A percentile compares a stretch with the other conserved stretches of the same genome.
phyloP scores from a whole-genome alignment of 179 eudicot genomes.

The Silene noctiflora region DNA sequence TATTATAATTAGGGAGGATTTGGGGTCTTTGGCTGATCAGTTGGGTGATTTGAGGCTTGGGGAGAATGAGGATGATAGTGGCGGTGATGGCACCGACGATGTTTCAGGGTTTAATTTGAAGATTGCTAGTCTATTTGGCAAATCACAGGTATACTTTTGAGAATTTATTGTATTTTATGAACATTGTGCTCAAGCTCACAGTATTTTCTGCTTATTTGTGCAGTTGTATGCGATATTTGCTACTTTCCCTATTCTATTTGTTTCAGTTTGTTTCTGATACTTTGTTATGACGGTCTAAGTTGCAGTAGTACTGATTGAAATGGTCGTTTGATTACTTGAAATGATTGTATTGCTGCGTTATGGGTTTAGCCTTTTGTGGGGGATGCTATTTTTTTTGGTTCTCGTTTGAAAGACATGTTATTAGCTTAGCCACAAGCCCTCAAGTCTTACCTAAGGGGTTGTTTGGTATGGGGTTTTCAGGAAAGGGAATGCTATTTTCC shows the following conservation, averaged over 20 bases:
- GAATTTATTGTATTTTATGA: not conserved
- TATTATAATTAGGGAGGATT: conserved; percentile 48
- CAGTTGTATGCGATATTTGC: not conserved
- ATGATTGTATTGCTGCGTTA: not conserved
- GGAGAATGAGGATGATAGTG: conserved; percentile 39
- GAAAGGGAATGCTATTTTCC: too few relatives aligned
- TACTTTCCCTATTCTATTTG: not conserved
- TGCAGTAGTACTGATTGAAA: not conserved
- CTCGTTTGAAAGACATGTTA: not conserved
- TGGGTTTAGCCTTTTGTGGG: not conserved
- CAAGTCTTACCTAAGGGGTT: not conserved
- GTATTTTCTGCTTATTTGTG: not conserved
- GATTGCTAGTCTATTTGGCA: conserved; percentile 54
- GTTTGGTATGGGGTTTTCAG: too few relatives aligned
- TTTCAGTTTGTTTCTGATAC: not conserved
- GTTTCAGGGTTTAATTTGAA: conserved; percentile 49
- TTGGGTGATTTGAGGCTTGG: conserved; percentile 51
- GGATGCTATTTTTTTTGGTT: not conserved
- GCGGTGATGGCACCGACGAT: conserved; percentile 47
- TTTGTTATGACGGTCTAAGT: not conserved
- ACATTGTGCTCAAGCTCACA: not conserved
- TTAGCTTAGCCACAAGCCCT: not conserved
- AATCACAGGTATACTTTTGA: conserved; percentile 54
- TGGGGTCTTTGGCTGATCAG: conserved; percentile 62
- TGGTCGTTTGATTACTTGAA: not conserved